Evolutionary conservation across 768 basidiomycete genomes (phyloP).

Genomic region (Tephrocybe sp.): DNA sequence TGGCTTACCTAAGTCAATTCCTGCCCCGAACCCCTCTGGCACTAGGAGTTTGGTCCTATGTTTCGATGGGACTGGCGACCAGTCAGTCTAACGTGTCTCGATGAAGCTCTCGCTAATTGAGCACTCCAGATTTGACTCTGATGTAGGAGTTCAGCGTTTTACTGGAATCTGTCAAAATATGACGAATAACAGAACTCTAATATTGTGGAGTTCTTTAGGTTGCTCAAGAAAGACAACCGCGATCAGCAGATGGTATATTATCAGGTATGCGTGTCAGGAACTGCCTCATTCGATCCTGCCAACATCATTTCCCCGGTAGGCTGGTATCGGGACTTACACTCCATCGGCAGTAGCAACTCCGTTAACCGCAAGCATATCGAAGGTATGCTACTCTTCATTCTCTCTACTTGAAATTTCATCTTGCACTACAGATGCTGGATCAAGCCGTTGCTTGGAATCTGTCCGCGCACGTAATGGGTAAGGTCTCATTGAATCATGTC

Average conservation of each 20-base stretch:
- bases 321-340: conserved; percentile 63
- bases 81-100: conserved; percentile 21
- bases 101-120: neutral
- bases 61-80: conserved; percentile 35
- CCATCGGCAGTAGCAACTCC: conserved; percentile 50
- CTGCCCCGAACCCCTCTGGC: neutral
- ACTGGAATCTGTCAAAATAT: neutral
- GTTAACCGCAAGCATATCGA: conserved; percentile 31
- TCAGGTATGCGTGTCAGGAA: conserved; percentile 23
- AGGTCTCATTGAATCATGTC: neutral
- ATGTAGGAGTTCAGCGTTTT: conserved; percentile 13
- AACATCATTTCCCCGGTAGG: conserved; percentile 17
- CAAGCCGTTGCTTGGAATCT: conserved; percentile 47
- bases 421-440: conserved; percentile 31
- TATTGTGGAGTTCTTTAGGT: conserved; percentile 34
- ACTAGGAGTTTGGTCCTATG: conserved; percentile 45
- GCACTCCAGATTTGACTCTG: conserved; percentile 21
- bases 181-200: conserved; percentile 31
- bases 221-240: conserved; percentile 35
- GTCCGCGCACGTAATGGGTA: conserved; percentile 50
- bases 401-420: neutral
- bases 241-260: conserved; percentile 41
- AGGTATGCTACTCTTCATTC: conserved; percentile 14
- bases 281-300: neutral
- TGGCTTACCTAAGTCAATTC: conserved; percentile 6